phyloP scores from a whole-genome alignment of 352 stramenopile species.

The Pythium phragmitis region DNA sequence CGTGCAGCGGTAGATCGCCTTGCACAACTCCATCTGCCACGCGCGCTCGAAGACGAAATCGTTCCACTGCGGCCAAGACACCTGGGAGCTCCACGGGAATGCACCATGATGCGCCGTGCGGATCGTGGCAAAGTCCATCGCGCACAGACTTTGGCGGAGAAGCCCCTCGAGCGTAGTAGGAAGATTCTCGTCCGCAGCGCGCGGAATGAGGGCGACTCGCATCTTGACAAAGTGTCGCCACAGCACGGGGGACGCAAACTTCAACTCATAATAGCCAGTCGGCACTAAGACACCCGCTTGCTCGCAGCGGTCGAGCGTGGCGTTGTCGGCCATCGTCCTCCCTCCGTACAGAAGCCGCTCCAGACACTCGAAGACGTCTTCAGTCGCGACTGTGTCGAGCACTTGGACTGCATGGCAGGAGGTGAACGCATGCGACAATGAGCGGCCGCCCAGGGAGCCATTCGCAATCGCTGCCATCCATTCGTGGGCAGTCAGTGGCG shows the following conservation, averaged over 20 bases:
- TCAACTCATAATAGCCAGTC: neutral
- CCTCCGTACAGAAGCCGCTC: slow-evolving; percentile 1
- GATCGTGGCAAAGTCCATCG: slow-evolving; percentile 21
- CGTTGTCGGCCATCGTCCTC: neutral
- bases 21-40: slow-evolving; percentile 33
- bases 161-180: slow-evolving; percentile 21
- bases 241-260: neutral
- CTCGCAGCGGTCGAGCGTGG: neutral
- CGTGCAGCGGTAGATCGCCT: slow-evolving; percentile 23
- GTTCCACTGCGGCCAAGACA: too few species aligned
- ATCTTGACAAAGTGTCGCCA: neutral
- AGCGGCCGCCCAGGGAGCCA: neutral
- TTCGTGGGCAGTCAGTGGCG: neutral
- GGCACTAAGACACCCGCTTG: neutral
- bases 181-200: neutral
- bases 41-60: slow-evolving; percentile 13
- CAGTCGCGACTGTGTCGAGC: neutral
- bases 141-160: slow-evolving; percentile 13
- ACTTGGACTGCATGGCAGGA: neutral
- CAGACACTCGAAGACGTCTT: neutral
- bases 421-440: neutral
- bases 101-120: slow-evolving; percentile 2
- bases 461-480: neutral
- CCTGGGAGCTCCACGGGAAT: too few species aligned
- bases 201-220: neutral